Base-by-base conservation (phyloP, 2,329 filamentous ascomycete genomes). In the Verruconis gallopava region DNA sequence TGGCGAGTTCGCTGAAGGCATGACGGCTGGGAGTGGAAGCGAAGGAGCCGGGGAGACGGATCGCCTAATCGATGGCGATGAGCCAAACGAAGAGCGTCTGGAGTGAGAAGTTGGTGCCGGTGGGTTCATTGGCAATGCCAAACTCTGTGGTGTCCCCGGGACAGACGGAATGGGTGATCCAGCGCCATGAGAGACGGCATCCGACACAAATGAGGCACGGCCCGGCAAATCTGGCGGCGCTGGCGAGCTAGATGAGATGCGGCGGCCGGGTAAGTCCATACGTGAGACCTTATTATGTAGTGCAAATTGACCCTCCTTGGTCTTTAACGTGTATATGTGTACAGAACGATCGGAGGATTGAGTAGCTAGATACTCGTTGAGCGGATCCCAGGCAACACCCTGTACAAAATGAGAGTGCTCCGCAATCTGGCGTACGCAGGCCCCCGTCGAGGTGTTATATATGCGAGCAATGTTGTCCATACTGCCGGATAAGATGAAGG, bases 381-480 rank as follows among this genome's bases (percentile, higher is more conserved):
- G 66, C 18, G 91, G 93, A 65, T 98, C 93, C 93, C 91, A 98
- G 3, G 91, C 83, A 5, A 98, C 93, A 37, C 91, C 91, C 64
- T 98, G 91, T 14, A 98, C 91, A 59, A 95, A 98, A 61, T 98
- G 91, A 54, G 85, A 93, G 63, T 96, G 89, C 60, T 96, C 89
- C 40, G 89, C 89, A 49, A 96, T 94, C 60, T 95, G 89, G 46
- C 89, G 81, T 45, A 95, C 81, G 49, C 88, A 70, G 60, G 71
- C 66, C 14, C 85, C 89, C 53, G 83, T 91, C 49, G 83, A 81
- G 44, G 88, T 84, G 62, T 93, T 95, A 69, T 95, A 96, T 53
- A 98, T 96, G 46, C 89, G 77, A 45, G 91, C 88, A 58, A 96
- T 81, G 59, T 98, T 98, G 66, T 98, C 91, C 88, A 98, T 96